Evolutionary conservation across 768 basidiomycete genomes (phyloP), one percentile per base, ranked within the genome.

Genomic region (Clathrus columnatus): DNA sequence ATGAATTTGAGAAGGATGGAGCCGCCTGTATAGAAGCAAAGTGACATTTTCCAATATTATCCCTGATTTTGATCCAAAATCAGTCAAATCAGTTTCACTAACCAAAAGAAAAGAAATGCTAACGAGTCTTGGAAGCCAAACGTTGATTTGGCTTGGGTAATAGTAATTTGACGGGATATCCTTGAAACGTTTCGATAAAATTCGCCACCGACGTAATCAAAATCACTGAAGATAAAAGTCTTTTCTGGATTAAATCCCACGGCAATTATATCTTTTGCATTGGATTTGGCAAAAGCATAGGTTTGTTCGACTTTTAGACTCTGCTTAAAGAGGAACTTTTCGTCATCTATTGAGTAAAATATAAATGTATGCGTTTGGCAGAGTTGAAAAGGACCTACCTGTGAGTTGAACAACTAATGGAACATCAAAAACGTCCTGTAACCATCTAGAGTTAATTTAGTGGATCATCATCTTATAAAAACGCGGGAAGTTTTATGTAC

Each of bases 321-420:
- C 54, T 92, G 89, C 69, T 98, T 95, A 80, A 99, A 96, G 47
- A 99, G 70, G 75, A 98, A 99, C 69, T 99, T 99, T 68, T 99
- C 96, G 68, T 99, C 96, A 64, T 99, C 96, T 91, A 61, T 5
- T 16, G 11, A 7, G 16, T 32, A 58, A 20, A 42, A 8, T 36
- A 50, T 16, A 10, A 23, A 18, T 27, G 43, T 20, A 49, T 54
- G n/a, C n/a, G 48, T 45, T 32, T 16, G 28, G 11, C 30, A 21
- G 28, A 32, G 17, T 17, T 26, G 18, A 2, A 23, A 26, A 7
- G 47, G 28, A 48, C 75, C 46, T 54, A 87, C 93, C 93, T 36
- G 96, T 99, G 1, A 99, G 79, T 68, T 99, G 96, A 55, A 99
- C 77, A 56, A 99, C 96, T 28, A 97, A 74, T 4, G 96, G 94